Percentiles rank a stretch among this genome's conserved stretches.
These are phyloP conservation scores for Phytophthora aleatoria DNA, from an alignment of 352 stramenopile species.

Conservation along the genomic window DNA sequence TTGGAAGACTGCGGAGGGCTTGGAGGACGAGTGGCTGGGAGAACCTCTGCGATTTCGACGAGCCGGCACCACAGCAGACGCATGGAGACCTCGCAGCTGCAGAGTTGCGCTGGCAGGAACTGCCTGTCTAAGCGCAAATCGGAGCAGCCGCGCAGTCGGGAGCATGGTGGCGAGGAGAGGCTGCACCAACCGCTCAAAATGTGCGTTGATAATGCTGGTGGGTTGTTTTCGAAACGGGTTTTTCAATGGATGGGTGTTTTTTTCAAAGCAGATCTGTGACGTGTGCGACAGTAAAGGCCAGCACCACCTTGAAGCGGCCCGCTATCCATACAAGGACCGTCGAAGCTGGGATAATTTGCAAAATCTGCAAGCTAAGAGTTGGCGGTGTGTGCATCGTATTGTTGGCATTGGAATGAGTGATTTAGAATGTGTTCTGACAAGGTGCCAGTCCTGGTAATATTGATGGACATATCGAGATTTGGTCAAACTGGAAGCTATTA, in stretches of 20 bases:
- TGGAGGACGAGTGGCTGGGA: slow-evolving; percentile 20
- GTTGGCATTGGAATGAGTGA: too few species aligned
- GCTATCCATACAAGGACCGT: too few species aligned
- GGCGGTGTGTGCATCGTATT: too few species aligned
- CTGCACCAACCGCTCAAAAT: slow-evolving; percentile 31
- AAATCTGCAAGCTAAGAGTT: too few species aligned
- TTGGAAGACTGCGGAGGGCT: slow-evolving; percentile 35
- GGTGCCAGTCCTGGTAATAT: too few species aligned
- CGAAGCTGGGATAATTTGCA: too few species aligned
- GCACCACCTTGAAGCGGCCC: too few species aligned
- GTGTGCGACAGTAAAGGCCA: background rate
- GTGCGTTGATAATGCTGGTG: background rate
- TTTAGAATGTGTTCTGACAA: too few species aligned
- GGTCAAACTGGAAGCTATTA: background rate
- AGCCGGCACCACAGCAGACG: slow-evolving; percentile 38
- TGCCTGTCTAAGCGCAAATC: slow-evolving; percentile 29
- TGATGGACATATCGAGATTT: too few species aligned
- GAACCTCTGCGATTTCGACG: slow-evolving; percentile 50
- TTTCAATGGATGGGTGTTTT: background rate
- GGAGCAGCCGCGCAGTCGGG: slow-evolving; percentile 23
- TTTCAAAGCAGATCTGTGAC: background rate
- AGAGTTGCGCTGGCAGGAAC: slow-evolving; percentile 9
- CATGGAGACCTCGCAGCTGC: slow-evolving; percentile 45
- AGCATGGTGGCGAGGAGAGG: slow-evolving; percentile 23
- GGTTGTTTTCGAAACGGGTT: too few species aligned